These are phyloP conservation scores for Fusarium dlaminii DNA, from an alignment of 2,329 filamentous ascomycete species.

Conservation along the genomic window DNA sequence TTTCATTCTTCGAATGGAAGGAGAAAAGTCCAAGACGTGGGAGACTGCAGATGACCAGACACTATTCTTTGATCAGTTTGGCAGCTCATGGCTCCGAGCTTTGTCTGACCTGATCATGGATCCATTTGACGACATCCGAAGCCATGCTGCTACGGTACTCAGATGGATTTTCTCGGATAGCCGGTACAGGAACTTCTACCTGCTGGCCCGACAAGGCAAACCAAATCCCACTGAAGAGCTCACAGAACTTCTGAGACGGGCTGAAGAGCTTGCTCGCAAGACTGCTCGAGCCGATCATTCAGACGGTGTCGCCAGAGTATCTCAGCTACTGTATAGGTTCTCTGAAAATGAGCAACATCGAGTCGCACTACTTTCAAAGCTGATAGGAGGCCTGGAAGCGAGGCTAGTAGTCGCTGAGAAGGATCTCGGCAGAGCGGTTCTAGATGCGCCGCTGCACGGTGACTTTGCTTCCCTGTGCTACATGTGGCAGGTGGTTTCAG, in stretches of 20 bases:
- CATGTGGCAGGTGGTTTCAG: constrained; percentile 62
- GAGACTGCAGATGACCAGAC: constrained; percentile 51
- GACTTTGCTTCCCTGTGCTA: constrained; percentile 73
- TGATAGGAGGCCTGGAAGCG: constrained; percentile 70
- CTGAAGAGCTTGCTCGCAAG: constrained; percentile 67
- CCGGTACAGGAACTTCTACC: constrained; percentile 44
- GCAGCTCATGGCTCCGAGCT: constrained; percentile 65
- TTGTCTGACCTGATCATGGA: constrained; percentile 85
- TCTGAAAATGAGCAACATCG: constrained; percentile 55
- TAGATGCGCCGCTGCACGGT: constrained; percentile 74
- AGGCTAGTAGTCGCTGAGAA: constrained; percentile 71
- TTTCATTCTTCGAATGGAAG: constrained; percentile 73
- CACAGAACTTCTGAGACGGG: constrained; percentile 58
- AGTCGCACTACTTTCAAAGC: constrained; percentile 61
- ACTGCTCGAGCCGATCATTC: constrained; percentile 92
- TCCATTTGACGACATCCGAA: constrained; percentile 91
- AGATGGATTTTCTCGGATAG: constrained; percentile 57
- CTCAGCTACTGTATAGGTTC: constrained; percentile 74
- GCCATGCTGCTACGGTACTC: constrained; percentile 62
- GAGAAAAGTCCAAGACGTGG: constrained; percentile 61
- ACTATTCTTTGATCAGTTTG: constrained; percentile 55
- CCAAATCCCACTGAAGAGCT: constrained; percentile 49
- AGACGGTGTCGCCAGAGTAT: constrained; percentile 85
- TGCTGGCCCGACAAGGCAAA: constrained; percentile 22
- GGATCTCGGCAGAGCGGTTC: constrained; percentile 73